These are phyloP conservation scores for Hypoxylon sp. DNA, from an alignment of 2,329 filamentous ascomycete species.

Conservation along the genomic window DNA sequence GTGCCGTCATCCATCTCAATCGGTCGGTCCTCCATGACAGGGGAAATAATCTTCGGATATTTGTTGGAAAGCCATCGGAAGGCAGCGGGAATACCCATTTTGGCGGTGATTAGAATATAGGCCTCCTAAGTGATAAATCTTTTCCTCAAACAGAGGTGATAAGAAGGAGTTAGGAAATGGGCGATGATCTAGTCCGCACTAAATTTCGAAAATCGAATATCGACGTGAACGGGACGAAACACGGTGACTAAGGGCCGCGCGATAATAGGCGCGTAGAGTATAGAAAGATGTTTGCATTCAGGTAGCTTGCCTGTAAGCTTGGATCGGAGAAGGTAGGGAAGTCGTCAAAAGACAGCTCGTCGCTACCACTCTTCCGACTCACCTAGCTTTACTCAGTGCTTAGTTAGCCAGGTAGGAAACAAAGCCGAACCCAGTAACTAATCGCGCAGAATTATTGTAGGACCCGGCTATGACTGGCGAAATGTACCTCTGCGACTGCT, in stretches of 20 bases:
- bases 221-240: constrained; percentile 10
- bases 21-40: constrained; percentile 88
- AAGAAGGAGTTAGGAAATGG: constrained; percentile 1
- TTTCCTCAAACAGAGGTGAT: constrained; percentile 5
- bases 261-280: constrained; percentile 21
- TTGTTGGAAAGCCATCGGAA: constrained; percentile 98
- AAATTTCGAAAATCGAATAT: constrained; percentile 22
- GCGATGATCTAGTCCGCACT: constrained; percentile 22
- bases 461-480: background rate
- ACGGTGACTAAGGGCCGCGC: constrained; percentile 6
- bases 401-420: background rate
- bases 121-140: constrained; percentile 12
- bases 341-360: constrained; percentile 12
- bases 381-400: background rate
- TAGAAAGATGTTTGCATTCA: constrained; percentile 4
- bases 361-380: constrained; percentile 19
- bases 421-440: background rate
- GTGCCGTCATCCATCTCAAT: constrained; percentile 85
- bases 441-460: background rate
- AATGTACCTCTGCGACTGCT: background rate
- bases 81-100: constrained; percentile 93
- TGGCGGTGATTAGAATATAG: constrained; percentile 47
- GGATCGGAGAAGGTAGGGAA: constrained; percentile 5
- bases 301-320: constrained; percentile 12
- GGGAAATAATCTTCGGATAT: constrained; percentile 96